Evolutionary conservation across 768 basidiomycete species (phyloP).

Genomic region (Pisolithus microcarpus): DNA sequence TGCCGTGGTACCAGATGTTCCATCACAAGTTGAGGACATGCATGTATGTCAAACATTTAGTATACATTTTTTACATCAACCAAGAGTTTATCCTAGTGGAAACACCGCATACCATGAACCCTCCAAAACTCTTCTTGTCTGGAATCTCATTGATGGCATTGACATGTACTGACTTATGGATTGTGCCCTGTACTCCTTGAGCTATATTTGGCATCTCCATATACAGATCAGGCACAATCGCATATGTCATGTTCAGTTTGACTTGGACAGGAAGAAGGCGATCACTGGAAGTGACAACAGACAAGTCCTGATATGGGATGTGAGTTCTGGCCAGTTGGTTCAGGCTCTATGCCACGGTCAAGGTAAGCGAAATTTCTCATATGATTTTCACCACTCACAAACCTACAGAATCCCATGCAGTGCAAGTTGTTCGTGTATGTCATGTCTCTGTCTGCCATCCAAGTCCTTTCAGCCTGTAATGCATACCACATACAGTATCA

Average conservation of each 20-base stretch:
- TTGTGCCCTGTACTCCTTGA: neutral
- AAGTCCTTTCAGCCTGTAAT: neutral
- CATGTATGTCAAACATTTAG: too few relatives aligned
- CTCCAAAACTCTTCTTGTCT: neutral
- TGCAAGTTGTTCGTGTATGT: neutral
- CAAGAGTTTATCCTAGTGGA: too few relatives aligned
- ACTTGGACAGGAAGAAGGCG: neutral
- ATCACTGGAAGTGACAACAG: slow-evolving; percentile 1
- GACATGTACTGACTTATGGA: neutral
- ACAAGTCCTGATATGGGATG: neutral
- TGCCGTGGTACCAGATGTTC: neutral
- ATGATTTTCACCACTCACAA: neutral
- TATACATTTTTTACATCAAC: too few relatives aligned
- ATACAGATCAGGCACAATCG: neutral
- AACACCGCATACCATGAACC: neutral
- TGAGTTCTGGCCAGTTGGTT: neutral
- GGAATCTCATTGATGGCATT: neutral
- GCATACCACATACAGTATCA: neutral
- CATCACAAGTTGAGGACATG: neutral
- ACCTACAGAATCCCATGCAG: neutral
- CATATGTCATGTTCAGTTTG: neutral
- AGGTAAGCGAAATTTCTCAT: neutral
- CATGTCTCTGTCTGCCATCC: too few relatives aligned
- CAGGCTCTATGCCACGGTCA: neutral
- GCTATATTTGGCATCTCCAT: neutral